A percentile compares a stretch with the other conserved stretches of the same genome.
Conservation (phyloP, 129 eudicot genomes). For the Artemisia annua region DNA sequence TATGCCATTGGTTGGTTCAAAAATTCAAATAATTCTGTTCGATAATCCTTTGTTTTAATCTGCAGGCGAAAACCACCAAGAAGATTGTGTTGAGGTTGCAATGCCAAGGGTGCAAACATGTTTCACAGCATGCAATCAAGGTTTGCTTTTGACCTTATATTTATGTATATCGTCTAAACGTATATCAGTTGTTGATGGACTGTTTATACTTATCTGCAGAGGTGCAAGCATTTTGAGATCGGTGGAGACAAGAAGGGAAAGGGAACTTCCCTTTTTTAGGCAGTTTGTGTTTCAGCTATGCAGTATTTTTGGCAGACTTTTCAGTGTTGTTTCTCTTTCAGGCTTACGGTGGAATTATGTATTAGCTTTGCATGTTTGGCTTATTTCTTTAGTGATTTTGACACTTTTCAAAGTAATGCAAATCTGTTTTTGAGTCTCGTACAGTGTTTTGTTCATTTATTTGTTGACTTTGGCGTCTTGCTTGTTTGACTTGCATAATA, state of each 20-base stretch:
- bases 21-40: no score
- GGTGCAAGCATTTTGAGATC: conserved; percentile 72
- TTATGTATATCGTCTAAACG: background rate
- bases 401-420: conserved; percentile 6
- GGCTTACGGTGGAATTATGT: conserved; percentile 22
- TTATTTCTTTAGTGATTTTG: conserved; percentile 1
- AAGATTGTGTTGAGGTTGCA: conserved; percentile 66
- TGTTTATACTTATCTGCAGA: conserved; percentile 30
- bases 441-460: background rate
- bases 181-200: background rate
- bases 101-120: conserved; percentile 69
- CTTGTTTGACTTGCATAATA: background rate
- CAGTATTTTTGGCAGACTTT: conserved; percentile 12
- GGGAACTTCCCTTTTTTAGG: conserved; percentile 67
- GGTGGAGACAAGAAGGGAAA: conserved; percentile 78
- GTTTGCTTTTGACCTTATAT: conserved; percentile 10
- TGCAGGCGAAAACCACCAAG: conserved; percentile 62
- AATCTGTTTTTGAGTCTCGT: background rate
- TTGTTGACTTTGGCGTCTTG: background rate
- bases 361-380: conserved; percentile 3
- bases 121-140: conserved; percentile 65
- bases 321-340: conserved; percentile 1
- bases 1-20: no score
- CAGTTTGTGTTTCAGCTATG: conserved; percentile 1
- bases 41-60: background rate